These are phyloP conservation scores for Sporisorium graminicola DNA, from an alignment of 1,284 basidiomycete species.

Conservation along the genomic window DNA sequence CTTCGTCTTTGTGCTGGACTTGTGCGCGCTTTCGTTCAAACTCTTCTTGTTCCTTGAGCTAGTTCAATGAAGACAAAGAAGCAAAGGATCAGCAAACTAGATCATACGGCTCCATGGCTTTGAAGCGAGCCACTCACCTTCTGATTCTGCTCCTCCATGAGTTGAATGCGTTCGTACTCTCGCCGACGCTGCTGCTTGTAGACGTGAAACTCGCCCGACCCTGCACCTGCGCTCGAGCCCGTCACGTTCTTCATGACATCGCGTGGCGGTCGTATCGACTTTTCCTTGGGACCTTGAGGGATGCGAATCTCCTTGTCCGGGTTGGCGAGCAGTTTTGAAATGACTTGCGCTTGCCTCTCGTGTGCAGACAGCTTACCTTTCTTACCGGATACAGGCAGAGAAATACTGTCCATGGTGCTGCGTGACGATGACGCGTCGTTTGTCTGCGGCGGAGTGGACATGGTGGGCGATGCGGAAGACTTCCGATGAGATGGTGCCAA, in stretches of 20 bases:
- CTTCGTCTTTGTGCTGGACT: constrained; percentile 66
- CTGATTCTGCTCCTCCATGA: constrained; percentile 85
- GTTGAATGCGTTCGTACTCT: constrained; percentile 92
- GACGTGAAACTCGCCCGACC: constrained; percentile 77
- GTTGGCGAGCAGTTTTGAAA: constrained; percentile 61
- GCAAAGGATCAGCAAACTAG: neutral
- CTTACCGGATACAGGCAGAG: constrained; percentile 13
- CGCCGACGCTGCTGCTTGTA: constrained; percentile 94
- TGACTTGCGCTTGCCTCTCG: constrained; percentile 60
- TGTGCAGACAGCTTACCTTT: constrained; percentile 51
- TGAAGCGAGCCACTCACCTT: constrained; percentile 75
- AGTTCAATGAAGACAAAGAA: neutral
- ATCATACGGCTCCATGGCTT: neutral
- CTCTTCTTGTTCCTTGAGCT: constrained; percentile 53
- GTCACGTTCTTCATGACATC: constrained; percentile 82
- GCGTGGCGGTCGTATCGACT: constrained; percentile 57
- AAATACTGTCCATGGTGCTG: constrained; percentile 2
- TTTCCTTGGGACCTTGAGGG: constrained; percentile 46
- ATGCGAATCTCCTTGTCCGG: constrained; percentile 58
- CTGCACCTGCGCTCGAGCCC: constrained; percentile 68
- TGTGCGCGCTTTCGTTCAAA: constrained; percentile 48
- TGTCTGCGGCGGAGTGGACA: constrained; percentile 13
- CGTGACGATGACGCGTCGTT: constrained; percentile 30
- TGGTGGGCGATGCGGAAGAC: constrained; percentile 1
- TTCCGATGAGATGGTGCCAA: neutral